Evolutionary conservation across 495 filamentous ascomycete genomes (phyloP), one percentile per base, ranked within the genome.

Genomic region (Trichoderma virens): DNA sequence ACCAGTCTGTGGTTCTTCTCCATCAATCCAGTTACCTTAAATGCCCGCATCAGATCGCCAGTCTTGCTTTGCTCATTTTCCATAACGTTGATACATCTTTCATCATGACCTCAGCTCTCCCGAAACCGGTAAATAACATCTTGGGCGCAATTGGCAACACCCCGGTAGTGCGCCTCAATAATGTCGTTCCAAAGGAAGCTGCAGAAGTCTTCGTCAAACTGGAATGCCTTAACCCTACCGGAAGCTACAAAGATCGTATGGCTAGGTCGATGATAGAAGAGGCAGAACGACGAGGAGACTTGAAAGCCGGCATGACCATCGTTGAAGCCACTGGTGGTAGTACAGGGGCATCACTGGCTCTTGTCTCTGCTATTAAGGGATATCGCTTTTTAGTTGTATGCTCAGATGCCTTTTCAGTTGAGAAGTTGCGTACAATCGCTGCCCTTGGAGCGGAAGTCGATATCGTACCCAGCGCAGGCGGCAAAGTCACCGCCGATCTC

Each of bases 271-370:
- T 43, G 32, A 28, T 62, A 32, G 61, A 62, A 39, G 20, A 62
- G 61, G 61, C 61, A 6, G 61, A 62, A 25, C 32, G 32, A 23
- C 32, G 32, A 9, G 61, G 61, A 4, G 32, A 45, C 34, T 30
- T 62, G 35, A n/a, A 43, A 39, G 32, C 61, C 18, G 61, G 61
- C 35, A 62, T 62, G 61, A 62, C 31, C 1, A 25, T 62, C 28
- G 61, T 41, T n/a, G 61, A 62, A 25, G 61, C 61, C 11, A 61
- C 60, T 13, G 60, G 60, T 20, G 61, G 61, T 18, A 62, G 61
- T 20, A 43, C 61, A 23, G 61, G 61, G n/a, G 41, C 61, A 20
- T 62, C 61, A 14, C 32, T 62, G 16, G 61, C 31, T 23, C 25
- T 41, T 25, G 61, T 62, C 61, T 62, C 32, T 23, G 61, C 61